Base-by-base conservation (phyloP, 345 rosid species). In the Murraya paniculata region DNA sequence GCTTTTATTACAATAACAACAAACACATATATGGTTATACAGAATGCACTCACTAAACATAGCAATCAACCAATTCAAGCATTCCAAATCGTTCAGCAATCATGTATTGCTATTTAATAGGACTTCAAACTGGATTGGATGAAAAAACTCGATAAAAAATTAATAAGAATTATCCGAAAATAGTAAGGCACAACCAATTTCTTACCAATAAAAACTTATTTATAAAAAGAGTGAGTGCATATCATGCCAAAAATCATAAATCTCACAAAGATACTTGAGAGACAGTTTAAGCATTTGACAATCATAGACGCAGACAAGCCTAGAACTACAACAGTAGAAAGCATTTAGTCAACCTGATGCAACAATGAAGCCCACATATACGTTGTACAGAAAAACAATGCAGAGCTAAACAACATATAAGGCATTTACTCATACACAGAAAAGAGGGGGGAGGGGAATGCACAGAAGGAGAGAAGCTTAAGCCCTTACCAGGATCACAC, bases 401-500 rank as follows among this genome's bases (percentile, higher is more conserved):
- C 2, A 68, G 25, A 35, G 30, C 30, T 41, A 30, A 64, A 30
- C 24, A 76, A 68, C 2, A 39, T 11, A 45, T 61, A 68, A 48
- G 33, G 75, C 22, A 78, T 65, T 50, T 38, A 27, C 55, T 31
- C 55, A 27, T 53, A 45, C 30, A 36, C 7, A 30, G 1, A 30
- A n/a, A 0, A 14, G n/a, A n/a, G 11, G 21, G n/a, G n/a, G n/a
- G n/a, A n/a, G n/a, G n/a, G n/a, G n/a, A n/a, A n/a, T n/a, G n/a
- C 21, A 10, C 14, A 65, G 71, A 79, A 57, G 24, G 56, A 24
- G 13, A 72, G 35, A 81, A 60, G 55, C 25, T 36, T 10, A 79
- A 71, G 83, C 45, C 83, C 87, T 84, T 69, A 89, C 94, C 92
- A 69, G 94, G 94, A 86, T 91, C 94, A 64, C 94, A 91, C 82